A percentile compares a stretch with the other conserved stretches of the same genome.
Evolutionary conservation across 2,329 filamentous ascomycete species (phyloP).

Genomic region (Talaromyces sp.): DNA sequence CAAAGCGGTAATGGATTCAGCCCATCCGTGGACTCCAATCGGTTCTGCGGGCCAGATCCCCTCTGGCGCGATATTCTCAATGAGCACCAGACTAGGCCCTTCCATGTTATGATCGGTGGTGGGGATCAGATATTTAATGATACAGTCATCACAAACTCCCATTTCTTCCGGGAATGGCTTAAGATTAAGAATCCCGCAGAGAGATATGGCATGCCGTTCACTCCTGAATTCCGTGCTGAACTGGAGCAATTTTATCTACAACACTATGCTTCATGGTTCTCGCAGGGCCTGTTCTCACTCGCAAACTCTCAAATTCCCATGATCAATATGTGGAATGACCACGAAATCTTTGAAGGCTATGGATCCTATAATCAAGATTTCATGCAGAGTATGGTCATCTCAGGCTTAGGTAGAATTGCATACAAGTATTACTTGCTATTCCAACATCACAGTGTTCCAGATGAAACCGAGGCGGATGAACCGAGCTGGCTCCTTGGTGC

Average conservation of each 20-base stretch:
- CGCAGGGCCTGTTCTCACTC: slow-evolving; percentile 89
- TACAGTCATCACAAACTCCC: slow-evolving; percentile 72
- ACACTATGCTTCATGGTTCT: slow-evolving; percentile 93
- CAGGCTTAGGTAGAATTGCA: slow-evolving; percentile 83
- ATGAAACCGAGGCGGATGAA: slow-evolving; percentile 80
- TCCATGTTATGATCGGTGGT: slow-evolving; percentile 97
- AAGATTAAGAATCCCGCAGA: slow-evolving; percentile 75
- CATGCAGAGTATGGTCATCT: slow-evolving; percentile 88
- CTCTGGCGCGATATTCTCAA: slow-evolving; percentile 97
- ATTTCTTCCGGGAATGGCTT: slow-evolving; percentile 81
- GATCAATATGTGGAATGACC: slow-evolving; percentile 98
- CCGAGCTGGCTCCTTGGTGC: slow-evolving; percentile 88
- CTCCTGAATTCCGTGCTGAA: slow-evolving; percentile 80
- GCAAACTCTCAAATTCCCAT: slow-evolving; percentile 94
- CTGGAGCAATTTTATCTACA: slow-evolving; percentile 86
- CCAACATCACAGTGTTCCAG: slow-evolving; percentile 85
- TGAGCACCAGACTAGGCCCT: slow-evolving; percentile 84
- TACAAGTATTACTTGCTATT: slow-evolving; percentile 99
- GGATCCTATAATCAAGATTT: slow-evolving; percentile 91
- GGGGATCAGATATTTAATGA: slow-evolving; percentile 98
- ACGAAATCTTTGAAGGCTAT: slow-evolving; percentile 88
- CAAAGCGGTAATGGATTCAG: slow-evolving; percentile 98
- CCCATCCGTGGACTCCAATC: slow-evolving; percentile 72
- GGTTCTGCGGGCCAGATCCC: slow-evolving; percentile 89
- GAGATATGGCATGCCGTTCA: slow-evolving; percentile 79